A percentile compares a stretch with the other conserved stretches of the same genome.
phyloP scores from a whole-genome alignment of 257 asterid species.

The Linderniella brevidens region DNA sequence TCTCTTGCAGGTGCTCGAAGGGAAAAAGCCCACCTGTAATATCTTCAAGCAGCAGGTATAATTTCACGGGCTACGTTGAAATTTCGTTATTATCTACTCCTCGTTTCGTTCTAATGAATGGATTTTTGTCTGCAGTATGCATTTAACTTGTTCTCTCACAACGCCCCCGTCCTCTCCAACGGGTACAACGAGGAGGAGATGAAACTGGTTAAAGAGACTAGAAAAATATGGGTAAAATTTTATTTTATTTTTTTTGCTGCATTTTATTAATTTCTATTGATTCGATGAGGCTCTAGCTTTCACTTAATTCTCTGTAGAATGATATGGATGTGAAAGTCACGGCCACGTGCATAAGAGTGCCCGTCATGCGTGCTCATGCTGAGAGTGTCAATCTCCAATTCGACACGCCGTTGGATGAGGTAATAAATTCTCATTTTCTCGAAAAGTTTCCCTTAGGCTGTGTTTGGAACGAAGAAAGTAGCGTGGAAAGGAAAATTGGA shows the following conservation, averaged over 20 bases:
- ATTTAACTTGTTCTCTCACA: constrained; percentile 1
- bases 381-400: constrained; percentile 93
- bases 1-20: constrained; percentile 44
- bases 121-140: constrained; percentile 9
- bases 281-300: no score
- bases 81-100: no score
- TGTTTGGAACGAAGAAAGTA: no score
- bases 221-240: constrained; percentile 77
- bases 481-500: no score
- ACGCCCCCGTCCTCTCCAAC: neutral
- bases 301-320: constrained; percentile 25
- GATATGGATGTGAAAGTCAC: constrained; percentile 61
- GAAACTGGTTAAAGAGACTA: constrained; percentile 64
- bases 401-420: constrained; percentile 84
- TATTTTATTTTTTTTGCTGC: constrained; percentile 3
- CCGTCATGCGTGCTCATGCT: constrained; percentile 99
- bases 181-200: constrained; percentile 5
- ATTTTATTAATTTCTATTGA: neutral
- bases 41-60: constrained; percentile 68
- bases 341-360: constrained; percentile 92
- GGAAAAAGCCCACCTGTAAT: constrained; percentile 74
- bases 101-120: neutral
- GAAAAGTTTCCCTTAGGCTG: constrained; percentile 6
- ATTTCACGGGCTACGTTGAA: constrained; percentile 8
- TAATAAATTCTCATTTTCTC: constrained; percentile 6